Evolutionary conservation across 2,329 filamentous ascomycete species (phyloP).

Genomic region (Aspergillus aculeatus): DNA sequence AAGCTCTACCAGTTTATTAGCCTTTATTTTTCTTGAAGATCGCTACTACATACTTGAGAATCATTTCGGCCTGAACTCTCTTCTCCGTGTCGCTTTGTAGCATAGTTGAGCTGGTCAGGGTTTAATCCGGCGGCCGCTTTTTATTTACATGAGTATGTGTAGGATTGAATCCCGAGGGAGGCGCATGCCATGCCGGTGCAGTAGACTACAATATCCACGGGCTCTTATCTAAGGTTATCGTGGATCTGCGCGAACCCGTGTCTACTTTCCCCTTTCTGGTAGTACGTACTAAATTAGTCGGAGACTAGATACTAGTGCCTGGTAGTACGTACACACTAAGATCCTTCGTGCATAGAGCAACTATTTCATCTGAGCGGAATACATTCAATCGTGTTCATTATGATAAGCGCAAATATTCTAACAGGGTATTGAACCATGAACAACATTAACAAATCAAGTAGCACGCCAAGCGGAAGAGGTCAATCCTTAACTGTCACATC

Average conservation of each 20-base stretch:
- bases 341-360: neutral
- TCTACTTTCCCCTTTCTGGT: neutral
- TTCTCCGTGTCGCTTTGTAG: too few species aligned
- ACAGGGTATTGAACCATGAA: neutral
- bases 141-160: too few species aligned
- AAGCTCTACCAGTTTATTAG: too few species aligned
- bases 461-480: too few species aligned
- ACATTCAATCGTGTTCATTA: too few species aligned
- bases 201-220: too few species aligned
- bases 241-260: conserved; percentile 2
- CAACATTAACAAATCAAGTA: neutral
- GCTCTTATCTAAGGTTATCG: conserved; percentile 9
- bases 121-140: neutral
- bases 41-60: too few species aligned
- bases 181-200: neutral
- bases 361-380: too few species aligned
- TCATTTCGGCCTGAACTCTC: too few species aligned
- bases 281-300: neutral
- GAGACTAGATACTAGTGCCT: neutral
- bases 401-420: neutral
- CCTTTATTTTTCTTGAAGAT: too few species aligned
- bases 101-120: neutral
- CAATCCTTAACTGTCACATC: too few species aligned
- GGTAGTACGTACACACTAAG: neutral
- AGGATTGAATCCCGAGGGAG: too few species aligned